phyloP scores from a whole-genome alignment of 2,329 filamentous ascomycete species.

The Xylariaceae sp. region DNA sequence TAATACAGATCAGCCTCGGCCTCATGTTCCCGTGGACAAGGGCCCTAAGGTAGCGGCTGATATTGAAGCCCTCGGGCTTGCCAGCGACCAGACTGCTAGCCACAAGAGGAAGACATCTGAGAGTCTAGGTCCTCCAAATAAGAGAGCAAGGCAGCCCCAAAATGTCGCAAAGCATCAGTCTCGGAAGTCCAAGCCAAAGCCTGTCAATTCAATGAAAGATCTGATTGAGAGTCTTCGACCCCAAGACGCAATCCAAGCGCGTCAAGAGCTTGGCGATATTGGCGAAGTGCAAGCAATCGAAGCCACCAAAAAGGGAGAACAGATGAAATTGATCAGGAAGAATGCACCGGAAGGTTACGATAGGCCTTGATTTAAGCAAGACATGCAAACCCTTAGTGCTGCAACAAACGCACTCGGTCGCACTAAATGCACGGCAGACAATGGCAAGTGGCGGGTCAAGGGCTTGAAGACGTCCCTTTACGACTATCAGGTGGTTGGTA shows the following conservation, averaged over 20 bases:
- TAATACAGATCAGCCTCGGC: too few species aligned
- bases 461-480: conserved; percentile 6
- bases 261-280: background rate
- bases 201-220: background rate
- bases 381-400: conserved; percentile 3
- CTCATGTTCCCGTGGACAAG: too few species aligned
- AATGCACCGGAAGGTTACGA: background rate
- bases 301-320: background rate
- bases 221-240: background rate
- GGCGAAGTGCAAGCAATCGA: background rate
- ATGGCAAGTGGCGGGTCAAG: conserved; percentile 9
- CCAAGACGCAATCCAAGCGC: background rate
- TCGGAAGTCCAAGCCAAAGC: too few species aligned
- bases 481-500: conserved; percentile 7
- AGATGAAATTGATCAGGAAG: background rate
- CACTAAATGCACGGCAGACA: conserved; percentile 1
- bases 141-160: too few species aligned
- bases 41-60: too few species aligned
- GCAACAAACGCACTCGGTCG: conserved; percentile 6
- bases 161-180: too few species aligned
- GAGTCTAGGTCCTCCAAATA: too few species aligned
- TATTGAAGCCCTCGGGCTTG: too few species aligned
- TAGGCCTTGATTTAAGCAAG: background rate
- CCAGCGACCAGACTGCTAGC: too few species aligned
- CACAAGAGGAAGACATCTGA: too few species aligned